Evolutionary conservation across 495 filamentous ascomycete species (phyloP).

Genomic region (Penicillium arizonense): DNA sequence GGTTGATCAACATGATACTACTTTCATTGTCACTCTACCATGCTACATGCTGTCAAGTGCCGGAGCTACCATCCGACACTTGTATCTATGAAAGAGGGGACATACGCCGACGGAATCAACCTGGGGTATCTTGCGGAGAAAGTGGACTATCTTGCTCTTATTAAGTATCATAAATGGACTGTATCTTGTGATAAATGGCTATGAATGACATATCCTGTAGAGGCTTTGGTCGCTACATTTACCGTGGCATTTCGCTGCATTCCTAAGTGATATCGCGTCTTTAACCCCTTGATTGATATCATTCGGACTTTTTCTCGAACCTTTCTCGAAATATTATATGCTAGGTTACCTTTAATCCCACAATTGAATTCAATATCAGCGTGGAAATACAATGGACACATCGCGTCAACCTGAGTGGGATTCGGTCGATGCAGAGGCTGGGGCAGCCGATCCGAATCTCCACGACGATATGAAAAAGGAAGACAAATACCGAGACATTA

Average conservation of each 20-base stretch:
- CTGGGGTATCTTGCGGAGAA: too few species aligned
- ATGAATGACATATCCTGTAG: too few species aligned
- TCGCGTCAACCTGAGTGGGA: neutral
- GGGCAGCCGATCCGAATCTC: neutral
- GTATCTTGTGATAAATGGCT: neutral
- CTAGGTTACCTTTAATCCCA: neutral
- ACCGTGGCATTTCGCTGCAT: neutral
- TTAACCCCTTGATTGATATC: neutral
- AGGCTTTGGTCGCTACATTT: too few species aligned
- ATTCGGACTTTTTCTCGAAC: neutral
- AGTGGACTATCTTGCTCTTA: too few species aligned
- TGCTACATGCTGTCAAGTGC: too few species aligned
- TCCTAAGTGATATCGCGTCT: neutral
- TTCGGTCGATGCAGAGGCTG: neutral
- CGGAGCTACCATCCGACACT: too few species aligned
- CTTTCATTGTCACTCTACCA: too few species aligned
- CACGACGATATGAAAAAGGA: neutral
- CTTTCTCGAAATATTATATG: neutral
- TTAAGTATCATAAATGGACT: too few species aligned
- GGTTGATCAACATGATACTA: too few species aligned
- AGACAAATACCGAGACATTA: conserved; percentile 33
- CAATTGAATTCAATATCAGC: neutral
- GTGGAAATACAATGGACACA: neutral
- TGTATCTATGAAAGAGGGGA: too few species aligned
- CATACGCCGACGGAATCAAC: too few species aligned